A percentile compares a stretch with the other conserved stretches of the same genome.
Conservation (phyloP, 768 basidiomycete genomes). For the Auriscalpium vulgare region DNA sequence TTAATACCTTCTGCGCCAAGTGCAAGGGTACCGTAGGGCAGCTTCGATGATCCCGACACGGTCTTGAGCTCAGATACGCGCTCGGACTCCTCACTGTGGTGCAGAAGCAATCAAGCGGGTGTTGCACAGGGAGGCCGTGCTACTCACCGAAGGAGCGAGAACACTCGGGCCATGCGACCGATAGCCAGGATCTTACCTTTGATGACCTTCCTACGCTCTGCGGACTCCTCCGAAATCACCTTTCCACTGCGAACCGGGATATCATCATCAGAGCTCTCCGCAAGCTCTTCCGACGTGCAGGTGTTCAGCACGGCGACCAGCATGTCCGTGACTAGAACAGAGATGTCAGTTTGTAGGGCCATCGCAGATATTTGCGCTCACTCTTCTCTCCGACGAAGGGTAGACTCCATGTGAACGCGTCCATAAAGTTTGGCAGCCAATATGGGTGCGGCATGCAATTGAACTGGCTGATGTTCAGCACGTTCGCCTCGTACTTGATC, state of each 20-base stretch:
- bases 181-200: slow-evolving; percentile 99
- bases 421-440: slow-evolving; percentile 96
- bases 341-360: neutral
- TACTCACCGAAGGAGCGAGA: slow-evolving; percentile 85
- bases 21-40: slow-evolving; percentile 80
- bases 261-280: slow-evolving; percentile 55
- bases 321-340: slow-evolving; percentile 87
- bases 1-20: slow-evolving; percentile 91
- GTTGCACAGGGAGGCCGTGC: neutral
- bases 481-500: slow-evolving; percentile 97
- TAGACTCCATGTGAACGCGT: slow-evolving; percentile 96
- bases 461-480: slow-evolving; percentile 97
- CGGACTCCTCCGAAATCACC: slow-evolving; percentile 35
- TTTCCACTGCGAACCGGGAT: slow-evolving; percentile 28
- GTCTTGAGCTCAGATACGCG: slow-evolving; percentile 95
- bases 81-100: slow-evolving; percentile 88
- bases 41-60: slow-evolving; percentile 65
- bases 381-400: slow-evolving; percentile 98
- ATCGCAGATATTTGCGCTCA: slow-evolving; percentile 29
- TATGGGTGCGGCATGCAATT: slow-evolving; percentile 93
- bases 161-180: slow-evolving; percentile 92
- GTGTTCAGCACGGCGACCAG: slow-evolving; percentile 94
- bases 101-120: neutral
- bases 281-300: slow-evolving; percentile 94
- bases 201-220: slow-evolving; percentile 83